These are phyloP conservation scores for Adansonia rubrostipa DNA, from an alignment of 441 rosid species.

Conservation along the genomic window DNA sequence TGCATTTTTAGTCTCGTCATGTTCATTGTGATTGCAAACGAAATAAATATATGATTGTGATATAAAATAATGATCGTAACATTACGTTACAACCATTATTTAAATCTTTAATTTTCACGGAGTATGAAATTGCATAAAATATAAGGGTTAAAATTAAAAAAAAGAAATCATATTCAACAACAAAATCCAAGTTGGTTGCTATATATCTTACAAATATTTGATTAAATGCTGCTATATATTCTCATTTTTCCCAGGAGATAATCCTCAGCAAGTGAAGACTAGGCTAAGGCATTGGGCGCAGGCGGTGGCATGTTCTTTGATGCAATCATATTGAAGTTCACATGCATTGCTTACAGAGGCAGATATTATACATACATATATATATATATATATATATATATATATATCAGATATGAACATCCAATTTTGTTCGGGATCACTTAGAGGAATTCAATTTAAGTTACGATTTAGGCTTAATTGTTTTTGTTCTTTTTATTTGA, in stretches of 20 bases:
- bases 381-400: too few relatives aligned
- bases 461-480: neutral
- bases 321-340: slow-evolving; percentile 62
- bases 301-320: slow-evolving; percentile 95
- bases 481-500: neutral
- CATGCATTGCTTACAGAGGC: slow-evolving; percentile 23
- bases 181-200: too few relatives aligned
- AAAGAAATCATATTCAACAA: too few relatives aligned
- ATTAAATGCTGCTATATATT: neutral
- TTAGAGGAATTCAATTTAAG: neutral
- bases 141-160: neutral
- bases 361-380: too few relatives aligned
- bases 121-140: too few relatives aligned
- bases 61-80: too few relatives aligned
- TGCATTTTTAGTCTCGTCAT: too few relatives aligned
- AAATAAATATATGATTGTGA: too few relatives aligned
- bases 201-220: neutral
- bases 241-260: slow-evolving; percentile 55
- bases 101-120: neutral
- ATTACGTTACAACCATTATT: too few relatives aligned
- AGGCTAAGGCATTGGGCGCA: slow-evolving; percentile 98
- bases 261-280: slow-evolving; percentile 89
- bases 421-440: neutral
- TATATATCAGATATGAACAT: neutral
- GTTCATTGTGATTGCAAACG: too few relatives aligned